Percentiles rank a stretch among this genome's conserved stretches.
These are phyloP conservation scores for Caryopteris hybrid DNA, from an alignment of 305 asterid species.

Conservation along the genomic window DNA sequence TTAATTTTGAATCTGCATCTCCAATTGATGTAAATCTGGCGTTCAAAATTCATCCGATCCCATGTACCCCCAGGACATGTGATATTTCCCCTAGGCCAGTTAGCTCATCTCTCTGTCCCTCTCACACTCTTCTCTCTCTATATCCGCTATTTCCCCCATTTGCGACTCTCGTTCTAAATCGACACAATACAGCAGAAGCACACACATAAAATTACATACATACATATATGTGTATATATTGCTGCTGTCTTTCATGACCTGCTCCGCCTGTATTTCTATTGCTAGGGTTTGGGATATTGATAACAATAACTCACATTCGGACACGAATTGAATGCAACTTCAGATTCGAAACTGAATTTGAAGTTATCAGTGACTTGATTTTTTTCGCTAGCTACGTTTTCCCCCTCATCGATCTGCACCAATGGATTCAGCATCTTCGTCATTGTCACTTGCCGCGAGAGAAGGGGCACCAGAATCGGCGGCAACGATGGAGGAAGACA, in stretches of 20 bases:
- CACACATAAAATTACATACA: neutral
- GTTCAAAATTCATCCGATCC: neutral
- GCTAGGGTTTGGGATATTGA: conserved; percentile 36
- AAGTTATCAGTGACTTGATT: conserved; percentile 20
- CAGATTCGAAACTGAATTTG: conserved; percentile 33
- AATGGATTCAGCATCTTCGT: conserved; percentile 45
- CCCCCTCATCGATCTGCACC: conserved; percentile 27
- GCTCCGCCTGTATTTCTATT: conserved; percentile 5
- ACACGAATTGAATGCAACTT: conserved; percentile 24
- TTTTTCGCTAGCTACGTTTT: conserved; percentile 18
- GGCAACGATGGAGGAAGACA: conserved; percentile 49
- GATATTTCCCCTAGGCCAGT: neutral
- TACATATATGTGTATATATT: neutral
- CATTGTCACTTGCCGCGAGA: conserved; percentile 39
- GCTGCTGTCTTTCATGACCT: conserved; percentile 5
- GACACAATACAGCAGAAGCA: conserved; percentile 18
- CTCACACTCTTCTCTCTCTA: conserved; percentile 19
- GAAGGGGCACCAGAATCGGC: conserved; percentile 36
- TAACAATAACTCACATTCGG: conserved; percentile 13
- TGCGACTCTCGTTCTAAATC: conserved; percentile 21
- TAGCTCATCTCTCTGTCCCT: conserved; percentile 4
- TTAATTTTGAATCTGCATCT: no score
- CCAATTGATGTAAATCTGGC: neutral
- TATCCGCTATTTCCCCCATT: conserved; percentile 20
- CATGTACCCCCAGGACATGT: neutral